Evolutionary conservation across 2,329 filamentous ascomycete species (phyloP).

Genomic region (Aspergillus fumigatiaffinis): DNA sequence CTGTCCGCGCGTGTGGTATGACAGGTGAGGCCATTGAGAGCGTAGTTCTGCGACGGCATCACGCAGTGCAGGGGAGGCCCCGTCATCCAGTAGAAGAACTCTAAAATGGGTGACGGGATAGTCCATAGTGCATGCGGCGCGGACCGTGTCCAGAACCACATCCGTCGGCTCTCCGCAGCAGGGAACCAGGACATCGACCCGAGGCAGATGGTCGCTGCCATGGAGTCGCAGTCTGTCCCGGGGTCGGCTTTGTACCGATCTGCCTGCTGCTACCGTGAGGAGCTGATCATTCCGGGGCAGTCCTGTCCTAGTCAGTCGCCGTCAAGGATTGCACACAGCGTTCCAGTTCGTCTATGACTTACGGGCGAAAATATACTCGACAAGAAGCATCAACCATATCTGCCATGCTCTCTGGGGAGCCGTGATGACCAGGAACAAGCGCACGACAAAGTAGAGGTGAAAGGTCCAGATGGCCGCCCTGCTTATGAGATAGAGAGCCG

Average conservation of each 20-base stretch:
- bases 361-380: conserved; percentile 25
- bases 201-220: conserved; percentile 45
- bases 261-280: conserved; percentile 19
- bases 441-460: conserved; percentile 19
- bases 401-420: conserved; percentile 16
- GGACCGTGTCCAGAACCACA: conserved; percentile 54
- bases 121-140: conserved; percentile 53
- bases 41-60: conserved; percentile 38
- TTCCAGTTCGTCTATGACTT: no score
- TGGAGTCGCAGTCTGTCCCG: conserved; percentile 21
- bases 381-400: conserved; percentile 23
- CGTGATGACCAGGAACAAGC: conserved; percentile 11
- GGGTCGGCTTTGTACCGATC: conserved; percentile 1
- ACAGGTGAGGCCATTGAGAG: conserved; percentile 46
- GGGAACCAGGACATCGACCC: conserved; percentile 55
- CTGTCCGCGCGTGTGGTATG: conserved; percentile 52
- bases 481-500: conserved; percentile 12
- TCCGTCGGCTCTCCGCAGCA: conserved; percentile 57
- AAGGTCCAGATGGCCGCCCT: conserved; percentile 15
- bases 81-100: conserved; percentile 56
- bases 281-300: conserved; percentile 20
- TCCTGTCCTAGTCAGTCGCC: conserved; percentile 14
- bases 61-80: conserved; percentile 42
- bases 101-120: conserved; percentile 53
- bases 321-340: no score